Conservation (phyloP, 2,329 filamentous ascomycete genomes). For the Corinectria fuckeliana region DNA sequence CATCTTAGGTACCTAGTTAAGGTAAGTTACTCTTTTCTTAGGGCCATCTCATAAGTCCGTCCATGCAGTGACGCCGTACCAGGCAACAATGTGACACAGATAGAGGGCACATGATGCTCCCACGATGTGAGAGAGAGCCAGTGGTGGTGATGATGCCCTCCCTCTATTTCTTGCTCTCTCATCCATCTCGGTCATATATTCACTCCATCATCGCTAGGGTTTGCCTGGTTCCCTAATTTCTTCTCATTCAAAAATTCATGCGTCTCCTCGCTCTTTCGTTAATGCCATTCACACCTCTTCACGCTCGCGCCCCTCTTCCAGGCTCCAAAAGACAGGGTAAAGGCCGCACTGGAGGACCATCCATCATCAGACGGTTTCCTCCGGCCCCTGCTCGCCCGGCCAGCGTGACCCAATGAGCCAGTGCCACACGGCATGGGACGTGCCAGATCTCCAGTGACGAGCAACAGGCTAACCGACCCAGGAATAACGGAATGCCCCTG, state of each 20-base stretch:
- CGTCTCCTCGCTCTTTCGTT: not conserved
- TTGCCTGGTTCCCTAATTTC: slow-evolving; percentile 1
- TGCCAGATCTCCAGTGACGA: slow-evolving; percentile 24
- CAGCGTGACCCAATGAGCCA: slow-evolving; percentile 37
- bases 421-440: slow-evolving; percentile 33
- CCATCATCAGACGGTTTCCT: slow-evolving; percentile 22
- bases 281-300: slow-evolving; percentile 12
- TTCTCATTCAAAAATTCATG: slow-evolving; percentile 10
- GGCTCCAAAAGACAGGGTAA: slow-evolving; percentile 1
- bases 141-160: not conserved
- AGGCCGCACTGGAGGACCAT: slow-evolving; percentile 3
- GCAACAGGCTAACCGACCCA: slow-evolving; percentile 9
- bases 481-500: slow-evolving; percentile 6
- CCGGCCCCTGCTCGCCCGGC: slow-evolving; percentile 24
- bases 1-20: slow-evolving; percentile 6
- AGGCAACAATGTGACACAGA: slow-evolving; percentile 10
- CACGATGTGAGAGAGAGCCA: not conserved
- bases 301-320: not conserved
- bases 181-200: not conserved
- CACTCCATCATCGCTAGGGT: not conserved
- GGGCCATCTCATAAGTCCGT: slow-evolving; percentile 1
- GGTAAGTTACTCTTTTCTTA: no score
- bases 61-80: no score
- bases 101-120: slow-evolving; percentile 6
- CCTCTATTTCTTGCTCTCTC: not conserved